phyloP scores from a whole-genome alignment of 495 filamentous ascomycete genomes.

The Tirmania nivea region DNA sequence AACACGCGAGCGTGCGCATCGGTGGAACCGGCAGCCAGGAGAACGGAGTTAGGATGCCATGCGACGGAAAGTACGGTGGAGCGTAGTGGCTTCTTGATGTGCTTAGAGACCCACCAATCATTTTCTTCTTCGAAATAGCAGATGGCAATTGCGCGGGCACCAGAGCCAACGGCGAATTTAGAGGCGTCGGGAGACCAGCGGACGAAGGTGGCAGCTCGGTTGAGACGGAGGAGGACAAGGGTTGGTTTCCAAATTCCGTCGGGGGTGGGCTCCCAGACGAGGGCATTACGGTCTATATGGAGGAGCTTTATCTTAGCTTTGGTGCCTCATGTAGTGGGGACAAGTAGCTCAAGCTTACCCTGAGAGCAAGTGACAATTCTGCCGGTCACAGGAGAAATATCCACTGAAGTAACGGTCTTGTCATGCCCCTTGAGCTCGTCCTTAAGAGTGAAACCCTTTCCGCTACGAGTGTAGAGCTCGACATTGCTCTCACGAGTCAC shows the following conservation, averaged over 20 bases:
- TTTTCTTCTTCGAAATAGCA: conserved; percentile 99
- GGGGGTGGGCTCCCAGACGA: conserved; percentile 87
- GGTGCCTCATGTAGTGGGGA: neutral
- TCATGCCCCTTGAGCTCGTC: conserved; percentile 92
- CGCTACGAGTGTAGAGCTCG: conserved; percentile 61
- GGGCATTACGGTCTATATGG: conserved; percentile 74
- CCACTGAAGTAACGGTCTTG: conserved; percentile 86
- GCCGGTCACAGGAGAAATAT: conserved; percentile 75
- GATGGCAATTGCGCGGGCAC: conserved; percentile 84
- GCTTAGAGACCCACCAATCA: conserved; percentile 99
- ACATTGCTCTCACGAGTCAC: conserved; percentile 79
- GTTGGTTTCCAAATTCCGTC: conserved; percentile 80
- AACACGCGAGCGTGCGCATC: conserved; percentile 96
- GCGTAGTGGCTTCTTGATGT: conserved; percentile 92
- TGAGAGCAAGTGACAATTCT: conserved; percentile 96
- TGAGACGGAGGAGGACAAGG: conserved; percentile 88
- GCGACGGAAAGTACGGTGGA: conserved; percentile 81
- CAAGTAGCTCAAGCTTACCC: conserved; percentile 28
- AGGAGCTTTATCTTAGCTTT: neutral
- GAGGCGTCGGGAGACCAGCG: conserved; percentile 92
- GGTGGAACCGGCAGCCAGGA: conserved; percentile 80
- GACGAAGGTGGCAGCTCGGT: conserved; percentile 87
- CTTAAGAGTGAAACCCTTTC: conserved; percentile 56
- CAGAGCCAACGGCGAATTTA: conserved; percentile 94
- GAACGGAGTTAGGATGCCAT: conserved; percentile 94